phyloP scores from a whole-genome alignment of 805 yeast species.

The Candida xiaguanensis region DNA sequence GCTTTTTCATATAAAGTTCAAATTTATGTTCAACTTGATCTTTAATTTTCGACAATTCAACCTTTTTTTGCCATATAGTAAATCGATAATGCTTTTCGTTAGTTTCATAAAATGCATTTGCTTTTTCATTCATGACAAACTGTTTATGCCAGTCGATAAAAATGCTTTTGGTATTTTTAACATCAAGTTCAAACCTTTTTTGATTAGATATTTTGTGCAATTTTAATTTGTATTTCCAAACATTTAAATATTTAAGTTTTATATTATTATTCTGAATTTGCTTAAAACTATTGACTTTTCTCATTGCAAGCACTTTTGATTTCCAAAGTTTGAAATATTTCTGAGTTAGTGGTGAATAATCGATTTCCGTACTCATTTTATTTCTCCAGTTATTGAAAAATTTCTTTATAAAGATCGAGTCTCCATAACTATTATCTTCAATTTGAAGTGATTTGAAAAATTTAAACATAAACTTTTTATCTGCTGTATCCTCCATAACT shows the following conservation, averaged over 20 bases:
- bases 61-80: conserved; percentile 12
- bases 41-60: not conserved
- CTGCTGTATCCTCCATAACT: not conserved
- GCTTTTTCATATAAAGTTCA: not conserved
- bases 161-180: conserved; percentile 8
- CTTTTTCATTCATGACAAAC: not conserved
- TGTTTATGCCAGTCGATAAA: conserved; percentile 5
- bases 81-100: too few species aligned
- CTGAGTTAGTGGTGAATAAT: not conserved
- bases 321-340: conserved; percentile 10
- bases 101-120: too few species aligned
- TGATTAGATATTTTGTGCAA: conserved; percentile 3
- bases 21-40: not conserved
- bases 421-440: not conserved
- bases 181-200: conserved; percentile 8
- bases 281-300: conserved; percentile 10
- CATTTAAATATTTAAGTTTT: conserved; percentile 11
- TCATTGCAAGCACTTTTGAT: not conserved
- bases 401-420: not conserved
- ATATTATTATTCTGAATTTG: conserved; percentile 15
- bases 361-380: not conserved
- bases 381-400: not conserved
- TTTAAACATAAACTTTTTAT: not conserved
- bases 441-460: not conserved
- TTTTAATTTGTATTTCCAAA: conserved; percentile 13